phyloP scores from a whole-genome alignment of 345 rosid genomes.

The Populus simonii region DNA sequence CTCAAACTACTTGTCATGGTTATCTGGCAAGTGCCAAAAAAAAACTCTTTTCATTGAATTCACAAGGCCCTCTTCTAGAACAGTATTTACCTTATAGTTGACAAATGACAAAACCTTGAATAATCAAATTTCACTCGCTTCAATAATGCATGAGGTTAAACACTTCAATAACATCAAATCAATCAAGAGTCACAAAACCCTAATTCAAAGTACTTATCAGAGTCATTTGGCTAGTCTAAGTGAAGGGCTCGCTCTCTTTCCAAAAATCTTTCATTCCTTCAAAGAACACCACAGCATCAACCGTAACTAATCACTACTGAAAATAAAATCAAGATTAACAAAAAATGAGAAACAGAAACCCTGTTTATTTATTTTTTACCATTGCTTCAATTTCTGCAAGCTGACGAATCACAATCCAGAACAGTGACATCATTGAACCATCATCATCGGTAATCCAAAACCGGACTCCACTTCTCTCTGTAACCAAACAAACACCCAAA shows the following conservation, averaged over 20 bases:
- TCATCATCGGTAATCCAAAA: constrained; percentile 33
- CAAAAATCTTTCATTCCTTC: not conserved
- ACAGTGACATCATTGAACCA: constrained; percentile 58
- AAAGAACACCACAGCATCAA: not conserved
- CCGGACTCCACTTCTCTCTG: constrained; percentile 3
- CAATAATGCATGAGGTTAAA: not conserved
- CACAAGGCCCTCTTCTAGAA: not conserved
- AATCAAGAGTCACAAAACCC: not conserved
- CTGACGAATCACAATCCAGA: constrained; percentile 53
- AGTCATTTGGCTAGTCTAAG: not conserved
- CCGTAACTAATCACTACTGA: not conserved
- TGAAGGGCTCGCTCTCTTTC: not conserved
- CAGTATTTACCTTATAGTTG: not conserved
- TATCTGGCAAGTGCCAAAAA: not conserved
- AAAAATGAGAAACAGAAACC: not conserved
- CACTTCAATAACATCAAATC: not conserved
- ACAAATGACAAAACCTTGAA: not conserved
- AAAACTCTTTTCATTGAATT: not conserved
- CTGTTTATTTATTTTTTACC: constrained; percentile 30
- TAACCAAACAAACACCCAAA: not conserved
- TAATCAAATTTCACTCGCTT: not conserved
- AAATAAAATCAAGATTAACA: not conserved
- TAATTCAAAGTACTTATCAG: not conserved
- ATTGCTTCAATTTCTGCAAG: constrained; percentile 57
- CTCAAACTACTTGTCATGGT: not conserved